phyloP scores from a whole-genome alignment of 768 basidiomycete species.

The Pulveroboletus sp. region DNA sequence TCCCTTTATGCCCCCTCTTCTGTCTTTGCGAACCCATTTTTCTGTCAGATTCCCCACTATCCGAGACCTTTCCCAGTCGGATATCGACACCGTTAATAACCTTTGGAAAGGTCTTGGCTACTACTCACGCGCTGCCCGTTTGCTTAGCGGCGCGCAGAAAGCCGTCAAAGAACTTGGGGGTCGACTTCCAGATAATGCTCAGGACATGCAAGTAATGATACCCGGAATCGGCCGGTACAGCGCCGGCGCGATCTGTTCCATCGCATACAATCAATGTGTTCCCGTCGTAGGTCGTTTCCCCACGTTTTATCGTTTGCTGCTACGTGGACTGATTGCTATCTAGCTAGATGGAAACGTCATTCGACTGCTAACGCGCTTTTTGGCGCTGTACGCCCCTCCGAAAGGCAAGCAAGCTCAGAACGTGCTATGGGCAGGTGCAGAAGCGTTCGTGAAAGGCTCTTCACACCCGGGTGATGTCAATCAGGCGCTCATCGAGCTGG shows the following conservation, averaged over 20 bases:
- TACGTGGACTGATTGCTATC: not conserved
- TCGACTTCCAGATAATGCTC: slow-evolving; percentile 72
- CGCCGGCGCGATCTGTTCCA: slow-evolving; percentile 80
- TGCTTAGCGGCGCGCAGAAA: slow-evolving; percentile 81
- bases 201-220: slow-evolving; percentile 75
- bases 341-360: slow-evolving; percentile 91
- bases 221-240: slow-evolving; percentile 90
- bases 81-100: slow-evolving; percentile 80
- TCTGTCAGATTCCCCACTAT: slow-evolving; percentile 84
- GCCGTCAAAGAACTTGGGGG: slow-evolving; percentile 64
- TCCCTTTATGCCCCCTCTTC: not conserved
- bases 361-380: slow-evolving; percentile 75
- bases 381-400: slow-evolving; percentile 78
- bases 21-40: not conserved
- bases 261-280: slow-evolving; percentile 79
- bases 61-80: slow-evolving; percentile 62
- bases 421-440: slow-evolving; percentile 78
- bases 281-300: slow-evolving; percentile 64
- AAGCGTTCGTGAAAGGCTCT: slow-evolving; percentile 54
- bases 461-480: slow-evolving; percentile 78
- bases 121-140: slow-evolving; percentile 79
- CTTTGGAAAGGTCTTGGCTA: slow-evolving; percentile 93
- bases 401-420: slow-evolving; percentile 77
- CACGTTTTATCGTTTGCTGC: not conserved
- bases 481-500: slow-evolving; percentile 92